These are phyloP conservation scores for Sisymbrium irio DNA, from an alignment of 345 rosid species.

Conservation along the genomic window DNA sequence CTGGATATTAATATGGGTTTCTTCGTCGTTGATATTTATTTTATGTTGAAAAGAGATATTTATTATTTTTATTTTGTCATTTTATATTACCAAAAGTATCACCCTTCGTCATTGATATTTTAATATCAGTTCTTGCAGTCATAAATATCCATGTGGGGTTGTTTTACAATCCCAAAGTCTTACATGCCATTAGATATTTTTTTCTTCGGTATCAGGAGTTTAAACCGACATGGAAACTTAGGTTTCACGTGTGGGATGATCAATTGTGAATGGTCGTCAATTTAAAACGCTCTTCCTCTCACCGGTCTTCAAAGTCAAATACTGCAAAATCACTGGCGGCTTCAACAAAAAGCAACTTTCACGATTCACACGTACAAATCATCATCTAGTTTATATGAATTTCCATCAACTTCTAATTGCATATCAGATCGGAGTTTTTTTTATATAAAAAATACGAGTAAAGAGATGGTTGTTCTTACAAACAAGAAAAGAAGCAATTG, in stretches of 20 bases:
- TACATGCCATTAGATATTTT: neutral
- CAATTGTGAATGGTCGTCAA: constrained; percentile 11
- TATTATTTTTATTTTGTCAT: neutral
- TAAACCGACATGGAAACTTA: constrained; percentile 2
- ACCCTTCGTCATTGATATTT: neutral
- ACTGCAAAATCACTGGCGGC: constrained; percentile 24
- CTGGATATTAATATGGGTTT: neutral
- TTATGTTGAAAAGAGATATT: too few relatives aligned
- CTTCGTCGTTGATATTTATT: neutral
- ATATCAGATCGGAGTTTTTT: neutral
- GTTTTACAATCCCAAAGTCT: neutral
- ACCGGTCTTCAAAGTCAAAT: neutral
- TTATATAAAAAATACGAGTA: too few relatives aligned
- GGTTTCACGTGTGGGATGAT: constrained; percentile 1
- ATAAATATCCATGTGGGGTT: neutral
- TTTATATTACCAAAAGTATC: neutral
- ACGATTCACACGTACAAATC: constrained; percentile 1
- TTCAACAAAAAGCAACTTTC: constrained; percentile 7
- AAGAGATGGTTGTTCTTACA: neutral
- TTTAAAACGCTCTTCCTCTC: neutral
- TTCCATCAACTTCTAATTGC: neutral
- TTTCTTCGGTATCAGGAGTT: neutral
- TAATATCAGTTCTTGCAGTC: neutral
- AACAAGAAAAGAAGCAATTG: neutral
- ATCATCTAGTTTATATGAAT: neutral